Percentiles rank a stretch among this genome's conserved stretches.
Evolutionary conservation across 495 filamentous ascomycete genomes (phyloP).

Genomic region (Daldinia childiae): DNA sequence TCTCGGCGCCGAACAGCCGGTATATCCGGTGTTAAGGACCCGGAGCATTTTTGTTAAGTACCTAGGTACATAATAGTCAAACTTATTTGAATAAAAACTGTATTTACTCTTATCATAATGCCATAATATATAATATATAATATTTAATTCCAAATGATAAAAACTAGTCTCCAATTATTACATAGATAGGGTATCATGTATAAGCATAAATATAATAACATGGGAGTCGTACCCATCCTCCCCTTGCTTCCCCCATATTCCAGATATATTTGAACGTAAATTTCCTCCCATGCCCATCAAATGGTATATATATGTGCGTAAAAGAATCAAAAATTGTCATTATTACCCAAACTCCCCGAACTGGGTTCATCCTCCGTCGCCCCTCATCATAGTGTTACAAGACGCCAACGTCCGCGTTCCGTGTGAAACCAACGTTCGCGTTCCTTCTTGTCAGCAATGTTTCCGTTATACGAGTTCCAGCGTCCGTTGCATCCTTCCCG

Average conservation of each 20-base stretch:
- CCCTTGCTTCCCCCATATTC: not conserved
- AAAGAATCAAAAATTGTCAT: constrained; percentile 9
- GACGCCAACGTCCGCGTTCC: constrained; percentile 58
- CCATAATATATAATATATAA: not conserved
- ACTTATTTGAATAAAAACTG: too few relatives aligned
- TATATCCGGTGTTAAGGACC: not conserved
- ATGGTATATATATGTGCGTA: constrained; percentile 33
- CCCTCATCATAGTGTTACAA: constrained; percentile 46
- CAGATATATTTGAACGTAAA: not conserved
- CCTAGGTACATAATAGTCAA: too few relatives aligned
- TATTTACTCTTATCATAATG: not conserved
- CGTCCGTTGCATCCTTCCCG: constrained; percentile 62
- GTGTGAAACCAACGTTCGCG: constrained; percentile 60
- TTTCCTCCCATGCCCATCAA: constrained; percentile 1
- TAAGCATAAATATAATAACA: not conserved
- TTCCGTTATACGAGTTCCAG: constrained; percentile 61
- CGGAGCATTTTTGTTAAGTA: not conserved
- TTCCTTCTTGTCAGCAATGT: constrained; percentile 57
- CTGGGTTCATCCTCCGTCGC: not conserved
- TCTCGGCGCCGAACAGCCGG: constrained; percentile 37
- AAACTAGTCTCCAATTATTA: not conserved
- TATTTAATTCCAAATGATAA: not conserved
- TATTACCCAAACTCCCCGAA: not conserved
- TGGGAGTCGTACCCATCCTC: not conserved
- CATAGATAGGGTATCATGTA: constrained; percentile 6